A percentile compares a stretch with the other conserved stretches of the same genome.
Evolutionary conservation across 768 basidiomycete genomes (phyloP).

Genomic region (Coprinopsis cinerea): DNA sequence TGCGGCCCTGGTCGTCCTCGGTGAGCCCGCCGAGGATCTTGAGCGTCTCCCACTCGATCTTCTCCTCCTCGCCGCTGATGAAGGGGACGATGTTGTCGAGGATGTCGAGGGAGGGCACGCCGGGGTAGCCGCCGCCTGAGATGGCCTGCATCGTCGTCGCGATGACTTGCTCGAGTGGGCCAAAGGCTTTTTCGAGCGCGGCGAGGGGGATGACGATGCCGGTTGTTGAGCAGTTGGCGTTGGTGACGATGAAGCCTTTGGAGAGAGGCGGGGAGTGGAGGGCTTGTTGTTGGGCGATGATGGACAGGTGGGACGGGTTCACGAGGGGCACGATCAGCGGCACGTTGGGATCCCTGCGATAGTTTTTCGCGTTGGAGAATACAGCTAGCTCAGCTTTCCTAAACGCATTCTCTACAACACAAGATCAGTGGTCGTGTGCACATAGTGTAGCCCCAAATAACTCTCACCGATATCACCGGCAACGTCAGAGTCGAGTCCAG

Average conservation of each 20-base stretch:
- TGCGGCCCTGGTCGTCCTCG: constrained; percentile 46
- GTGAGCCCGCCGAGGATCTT: constrained; percentile 90
- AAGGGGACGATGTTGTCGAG: constrained; percentile 94
- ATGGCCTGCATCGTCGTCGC: constrained; percentile 98
- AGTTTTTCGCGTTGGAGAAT: constrained; percentile 98
- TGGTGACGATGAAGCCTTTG: constrained; percentile 94
- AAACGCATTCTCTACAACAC: constrained; percentile 76
- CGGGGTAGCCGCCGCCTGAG: constrained; percentile 97
- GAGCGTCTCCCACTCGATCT: constrained; percentile 97
- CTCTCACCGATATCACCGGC: constrained; percentile 88
- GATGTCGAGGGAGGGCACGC: constrained; percentile 84
- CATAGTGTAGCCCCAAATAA: too few relatives aligned
- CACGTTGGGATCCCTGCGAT: constrained; percentile 84
- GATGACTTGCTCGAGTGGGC: constrained; percentile 86
- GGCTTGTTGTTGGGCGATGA: constrained; percentile 77
- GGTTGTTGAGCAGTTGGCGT: constrained; percentile 98
- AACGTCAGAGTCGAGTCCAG: constrained; percentile 91
- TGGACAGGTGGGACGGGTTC: constrained; percentile 79
- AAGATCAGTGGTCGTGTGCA: too few relatives aligned
- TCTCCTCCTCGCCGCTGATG: constrained; percentile 93
- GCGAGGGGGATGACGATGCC: constrained; percentile 87
- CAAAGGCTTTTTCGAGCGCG: constrained; percentile 86
- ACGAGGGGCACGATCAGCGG: constrained; percentile 97
- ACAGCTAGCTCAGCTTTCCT: constrained; percentile 83
- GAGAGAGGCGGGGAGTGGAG: constrained; percentile 61